Evolutionary conservation across 306 rosid species (phyloP), one percentile per base, ranked within the genome.

Genomic region (Citrullus amarus): DNA sequence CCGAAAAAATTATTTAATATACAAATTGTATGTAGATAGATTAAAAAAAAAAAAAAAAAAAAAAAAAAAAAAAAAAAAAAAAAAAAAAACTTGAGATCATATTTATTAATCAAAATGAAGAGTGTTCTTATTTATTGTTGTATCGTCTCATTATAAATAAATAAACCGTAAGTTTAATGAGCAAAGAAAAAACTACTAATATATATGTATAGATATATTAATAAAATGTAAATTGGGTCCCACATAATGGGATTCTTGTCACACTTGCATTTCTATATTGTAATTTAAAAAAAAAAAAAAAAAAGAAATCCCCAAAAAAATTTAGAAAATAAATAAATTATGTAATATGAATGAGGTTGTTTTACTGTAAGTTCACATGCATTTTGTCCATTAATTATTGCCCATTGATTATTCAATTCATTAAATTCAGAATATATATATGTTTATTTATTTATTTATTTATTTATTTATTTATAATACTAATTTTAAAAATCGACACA

Each of bases 201-300:
- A 32, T 32, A 32, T 32, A 32, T 32, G 4, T 32, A 32, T 32
- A 32, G 2, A 32, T 32, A 32, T 32, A 25, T 25, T 25, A 25
- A 25, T 25, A 25, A 25, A 25, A 25, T 25, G 30, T 34, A 30
- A 16, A 8, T 50, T 74, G 78, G 48, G 63, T 9, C 78, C 63
- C 50, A 74, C 78, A 34, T 53, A 34, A 74, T 74, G 78, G 78
- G 78, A 32, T 73, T 53, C 62, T 73, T 53, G 46, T 69, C 75
- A 69, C 38, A 69, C 38, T 69, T 69, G 75, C 75, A 69, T 69
- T 69, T 69, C 55, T 69, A 8, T 16, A 73, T 17, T 30, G 39
- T 25, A 25, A 25, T 25, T 25, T 25, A 25, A 25, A 25, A 25
- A 25, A 25, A 25, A 1, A 25, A 25, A 25, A 25, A 22, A 22